phyloP scores from a whole-genome alignment of 768 basidiomycete genomes.

The Psilocybe cubensis region DNA sequence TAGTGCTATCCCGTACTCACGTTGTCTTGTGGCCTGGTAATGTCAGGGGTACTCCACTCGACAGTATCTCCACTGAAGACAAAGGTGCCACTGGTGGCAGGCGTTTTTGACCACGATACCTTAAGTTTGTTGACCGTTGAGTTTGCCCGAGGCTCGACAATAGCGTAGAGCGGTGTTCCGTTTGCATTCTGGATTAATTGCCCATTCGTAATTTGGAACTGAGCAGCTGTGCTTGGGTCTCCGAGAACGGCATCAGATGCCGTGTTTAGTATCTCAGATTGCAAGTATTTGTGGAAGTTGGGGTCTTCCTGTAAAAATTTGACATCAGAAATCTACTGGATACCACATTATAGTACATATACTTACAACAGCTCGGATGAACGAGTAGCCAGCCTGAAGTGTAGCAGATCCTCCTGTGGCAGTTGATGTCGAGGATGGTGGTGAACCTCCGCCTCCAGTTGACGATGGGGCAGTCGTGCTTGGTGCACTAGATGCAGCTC shows the following conservation, averaged over 20 bases:
- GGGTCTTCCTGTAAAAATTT: constrained; percentile 18
- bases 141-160: constrained; percentile 49
- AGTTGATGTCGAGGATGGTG: constrained; percentile 33
- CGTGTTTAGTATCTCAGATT: constrained; percentile 49
- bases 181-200: constrained; percentile 56
- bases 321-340: background rate
- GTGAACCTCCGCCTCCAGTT: constrained; percentile 9
- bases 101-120: constrained; percentile 51
- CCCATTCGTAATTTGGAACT: constrained; percentile 58
- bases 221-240: constrained; percentile 49
- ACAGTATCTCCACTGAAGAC: constrained; percentile 61
- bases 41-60: constrained; percentile 55
- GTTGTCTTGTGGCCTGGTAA: constrained; percentile 54
- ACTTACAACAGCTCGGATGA: constrained; percentile 60
- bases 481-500: constrained; percentile 27
- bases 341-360: background rate
- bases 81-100: constrained; percentile 53
- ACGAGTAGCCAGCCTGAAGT: constrained; percentile 51
- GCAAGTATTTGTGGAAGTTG: constrained; percentile 45
- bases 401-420: constrained; percentile 41
- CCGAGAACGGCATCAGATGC: constrained; percentile 55
- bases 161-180: constrained; percentile 50
- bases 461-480: constrained; percentile 18
- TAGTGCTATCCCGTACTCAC: constrained; percentile 29
- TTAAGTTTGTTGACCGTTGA: constrained; percentile 50